Percentiles rank a stretch among this genome's conserved stretches.
phyloP scores from a whole-genome alignment of 441 rosid species.

The Arabidopsis lyrata region DNA sequence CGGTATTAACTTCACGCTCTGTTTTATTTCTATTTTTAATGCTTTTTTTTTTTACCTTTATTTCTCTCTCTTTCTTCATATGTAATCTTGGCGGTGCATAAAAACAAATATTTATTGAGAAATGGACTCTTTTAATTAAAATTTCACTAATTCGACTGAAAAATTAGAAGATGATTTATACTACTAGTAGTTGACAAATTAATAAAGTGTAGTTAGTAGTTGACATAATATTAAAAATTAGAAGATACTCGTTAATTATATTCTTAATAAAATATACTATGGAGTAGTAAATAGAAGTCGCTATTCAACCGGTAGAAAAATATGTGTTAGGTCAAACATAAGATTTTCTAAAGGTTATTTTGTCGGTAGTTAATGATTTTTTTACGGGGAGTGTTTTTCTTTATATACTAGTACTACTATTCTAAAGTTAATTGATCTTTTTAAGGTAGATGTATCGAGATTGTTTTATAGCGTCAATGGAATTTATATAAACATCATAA shows the following conservation, averaged over 20 bases:
- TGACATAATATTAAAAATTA: not conserved
- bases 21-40: not conserved
- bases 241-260: not conserved
- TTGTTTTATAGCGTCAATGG: not conserved
- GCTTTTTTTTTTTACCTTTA: not conserved
- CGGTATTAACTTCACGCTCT: slow-evolving; percentile 22
- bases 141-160: slow-evolving; percentile 1
- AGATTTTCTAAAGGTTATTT: slow-evolving; percentile 7
- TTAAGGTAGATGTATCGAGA: not conserved
- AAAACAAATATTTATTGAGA: slow-evolving; percentile 35
- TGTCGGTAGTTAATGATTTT: slow-evolving; percentile 30
- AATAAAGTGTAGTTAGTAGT: not conserved
- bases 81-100: slow-evolving; percentile 43
- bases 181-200: not conserved
- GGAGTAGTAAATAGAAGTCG: not conserved
- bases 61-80: slow-evolving; percentile 6
- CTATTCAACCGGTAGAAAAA: not conserved
- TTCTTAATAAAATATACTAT: not conserved
- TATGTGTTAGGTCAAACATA: not conserved
- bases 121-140: not conserved
- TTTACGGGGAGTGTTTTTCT: not conserved
- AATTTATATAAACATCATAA: not conserved
- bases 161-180: slow-evolving; percentile 12
- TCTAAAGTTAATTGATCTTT: not conserved
- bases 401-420: no score